Conservation (phyloP, 2,329 filamentous ascomycete species). For the Teratosphaeria zuluensis region DNA sequence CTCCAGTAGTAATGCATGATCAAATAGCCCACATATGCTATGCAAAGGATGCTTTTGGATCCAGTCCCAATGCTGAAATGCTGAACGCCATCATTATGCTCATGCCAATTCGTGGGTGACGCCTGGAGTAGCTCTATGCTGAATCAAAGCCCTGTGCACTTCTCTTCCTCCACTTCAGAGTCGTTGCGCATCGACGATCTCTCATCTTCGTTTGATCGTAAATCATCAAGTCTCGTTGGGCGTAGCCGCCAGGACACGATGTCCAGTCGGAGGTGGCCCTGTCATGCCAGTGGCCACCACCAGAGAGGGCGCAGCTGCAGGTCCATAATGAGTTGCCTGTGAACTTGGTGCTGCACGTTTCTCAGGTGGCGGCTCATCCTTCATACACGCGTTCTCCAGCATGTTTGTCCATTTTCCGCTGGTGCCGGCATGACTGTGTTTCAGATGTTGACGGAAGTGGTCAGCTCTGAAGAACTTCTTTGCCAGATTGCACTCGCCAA, state of each 20-base stretch:
- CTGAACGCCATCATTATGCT: neutral
- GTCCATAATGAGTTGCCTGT: slow-evolving; percentile 1
- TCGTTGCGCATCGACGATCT: neutral
- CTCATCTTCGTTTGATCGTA: neutral
- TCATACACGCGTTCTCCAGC: slow-evolving; percentile 93
- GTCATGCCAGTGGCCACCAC: slow-evolving; percentile 18
- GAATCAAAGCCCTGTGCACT: neutral
- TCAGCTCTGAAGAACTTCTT: slow-evolving; percentile 98
- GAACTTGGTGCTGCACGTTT: slow-evolving; percentile 9
- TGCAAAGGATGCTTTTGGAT: neutral
- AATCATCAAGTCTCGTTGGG: slow-evolving; percentile 9
- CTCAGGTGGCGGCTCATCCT: slow-evolving; percentile 62
- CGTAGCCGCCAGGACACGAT: slow-evolving; percentile 3
- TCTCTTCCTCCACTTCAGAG: neutral
- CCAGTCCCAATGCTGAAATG: neutral
- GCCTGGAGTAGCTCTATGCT: neutral
- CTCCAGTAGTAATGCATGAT: neutral
- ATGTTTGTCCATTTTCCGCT: slow-evolving; percentile 99
- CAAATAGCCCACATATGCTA: neutral
- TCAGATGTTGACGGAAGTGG: slow-evolving; percentile 95
- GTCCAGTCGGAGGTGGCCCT: neutral
- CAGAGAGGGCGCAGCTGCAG: slow-evolving; percentile 12
- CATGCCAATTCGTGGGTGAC: neutral
- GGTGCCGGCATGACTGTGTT: slow-evolving; percentile 91
- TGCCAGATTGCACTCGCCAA: slow-evolving; percentile 91